A percentile compares a stretch with the other conserved stretches of the same genome.
phyloP scores from a whole-genome alignment of 139 green algal species.

The Picochlorum sp. region DNA sequence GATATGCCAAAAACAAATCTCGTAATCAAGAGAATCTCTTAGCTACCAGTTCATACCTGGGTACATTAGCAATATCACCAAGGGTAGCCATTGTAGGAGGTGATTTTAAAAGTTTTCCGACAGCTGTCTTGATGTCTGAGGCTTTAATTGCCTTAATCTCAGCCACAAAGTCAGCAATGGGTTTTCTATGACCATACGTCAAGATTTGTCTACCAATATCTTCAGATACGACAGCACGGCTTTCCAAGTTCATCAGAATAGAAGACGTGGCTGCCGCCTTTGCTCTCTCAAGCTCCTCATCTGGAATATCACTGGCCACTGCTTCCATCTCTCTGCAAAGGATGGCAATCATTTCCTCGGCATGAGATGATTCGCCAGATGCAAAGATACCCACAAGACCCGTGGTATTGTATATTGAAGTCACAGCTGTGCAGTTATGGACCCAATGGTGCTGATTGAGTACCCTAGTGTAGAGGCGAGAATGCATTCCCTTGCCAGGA shows the following conservation, averaged over 20 bases:
- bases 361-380: conserved; percentile 27
- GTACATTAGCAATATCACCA: conserved; percentile 37
- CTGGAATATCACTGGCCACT: conserved; percentile 42
- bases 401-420: conserved; percentile 80
- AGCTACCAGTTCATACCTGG: conserved; percentile 29
- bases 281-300: conserved; percentile 75
- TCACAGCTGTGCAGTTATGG: conserved; percentile 80
- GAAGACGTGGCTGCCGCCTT: conserved; percentile 63
- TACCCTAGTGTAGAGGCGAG: conserved; percentile 85
- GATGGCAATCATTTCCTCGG: conserved; percentile 37
- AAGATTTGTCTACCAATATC: conserved; percentile 94
- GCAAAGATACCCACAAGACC: conserved; percentile 74
- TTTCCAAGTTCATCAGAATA: conserved; percentile 92
- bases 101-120: conserved; percentile 32
- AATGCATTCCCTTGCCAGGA: conserved; percentile 97
- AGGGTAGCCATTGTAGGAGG: conserved; percentile 29
- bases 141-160: conserved; percentile 27
- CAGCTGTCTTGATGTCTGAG: conserved; percentile 23
- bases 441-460: conserved; percentile 72
- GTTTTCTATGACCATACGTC: conserved; percentile 70
- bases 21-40: conserved; percentile 17
- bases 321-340: conserved; percentile 35
- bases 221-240: conserved; percentile 74
- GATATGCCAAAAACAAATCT: no score
- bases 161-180: conserved; percentile 28